These are phyloP conservation scores for Selaginella tamariscina DNA, from an alignment of 75 land plant genomes.

Conservation along the genomic window DNA sequence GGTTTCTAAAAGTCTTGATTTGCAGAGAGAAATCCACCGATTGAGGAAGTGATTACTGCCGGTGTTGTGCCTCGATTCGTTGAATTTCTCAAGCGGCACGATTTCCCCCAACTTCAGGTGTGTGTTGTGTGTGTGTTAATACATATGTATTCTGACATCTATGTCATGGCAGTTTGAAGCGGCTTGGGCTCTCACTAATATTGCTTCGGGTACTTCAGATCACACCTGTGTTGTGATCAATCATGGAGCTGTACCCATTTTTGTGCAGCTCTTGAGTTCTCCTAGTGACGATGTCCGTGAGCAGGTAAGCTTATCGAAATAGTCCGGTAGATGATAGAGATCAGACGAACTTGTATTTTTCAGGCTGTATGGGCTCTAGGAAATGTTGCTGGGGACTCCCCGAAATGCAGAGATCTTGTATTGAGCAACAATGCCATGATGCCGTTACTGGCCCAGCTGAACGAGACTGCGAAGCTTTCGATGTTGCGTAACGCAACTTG, in stretches of 20 bases:
- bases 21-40: conserved; percentile 77
- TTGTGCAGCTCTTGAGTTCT: background rate
- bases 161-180: conserved; percentile 11
- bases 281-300: conserved; percentile 13
- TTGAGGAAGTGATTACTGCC: conserved; percentile 66
- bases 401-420: conserved; percentile 59
- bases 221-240: background rate
- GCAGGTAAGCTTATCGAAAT: background rate
- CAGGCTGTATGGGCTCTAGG: conserved; percentile 87
- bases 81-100: conserved; percentile 58
- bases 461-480: conserved; percentile 59
- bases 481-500: conserved; percentile 90
- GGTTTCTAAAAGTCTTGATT: background rate
- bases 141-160: background rate
- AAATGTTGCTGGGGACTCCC: conserved; percentile 81
- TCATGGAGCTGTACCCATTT: conserved; percentile 11
- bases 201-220: conserved; percentile 3
- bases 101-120: conserved; percentile 83
- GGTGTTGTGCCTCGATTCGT: conserved; percentile 86
- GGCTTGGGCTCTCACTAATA: conserved; percentile 9
- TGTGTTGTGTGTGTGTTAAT: background rate
- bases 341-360: too few relatives aligned
- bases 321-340: background rate
- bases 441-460: conserved; percentile 62
- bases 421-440: conserved; percentile 55